Evolutionary conservation across 2,329 filamentous ascomycete genomes (phyloP).

Genomic region (Bisporella sp.): DNA sequence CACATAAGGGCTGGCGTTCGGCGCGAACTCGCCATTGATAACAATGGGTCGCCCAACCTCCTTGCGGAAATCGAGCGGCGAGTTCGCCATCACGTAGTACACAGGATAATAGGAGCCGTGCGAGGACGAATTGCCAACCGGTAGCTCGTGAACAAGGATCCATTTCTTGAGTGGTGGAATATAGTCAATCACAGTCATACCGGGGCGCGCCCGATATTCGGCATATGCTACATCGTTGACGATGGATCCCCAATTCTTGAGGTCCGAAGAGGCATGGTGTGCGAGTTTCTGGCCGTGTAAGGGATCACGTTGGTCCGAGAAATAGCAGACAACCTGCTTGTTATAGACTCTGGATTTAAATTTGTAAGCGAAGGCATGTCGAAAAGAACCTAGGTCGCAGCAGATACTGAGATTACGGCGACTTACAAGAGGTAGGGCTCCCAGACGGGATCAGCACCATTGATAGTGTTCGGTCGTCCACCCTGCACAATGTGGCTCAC

Average conservation of each 20-base stretch:
- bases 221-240: slow-evolving; percentile 54
- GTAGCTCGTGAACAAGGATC: slow-evolving; percentile 55
- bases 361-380: too few relatives aligned
- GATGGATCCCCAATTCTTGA: slow-evolving; percentile 47
- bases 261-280: slow-evolving; percentile 52
- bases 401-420: too few relatives aligned
- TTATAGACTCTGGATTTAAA: slow-evolving; percentile 33
- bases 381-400: too few relatives aligned
- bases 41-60: too few relatives aligned
- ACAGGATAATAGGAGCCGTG: background rate
- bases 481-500: slow-evolving; percentile 56
- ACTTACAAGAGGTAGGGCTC: slow-evolving; percentile 53
- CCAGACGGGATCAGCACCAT: slow-evolving; percentile 62
- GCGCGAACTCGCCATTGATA: too few relatives aligned
- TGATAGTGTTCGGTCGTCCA: slow-evolving; percentile 51
- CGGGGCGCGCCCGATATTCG: slow-evolving; percentile 52
- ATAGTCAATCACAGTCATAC: slow-evolving; percentile 54
- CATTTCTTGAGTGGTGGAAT: slow-evolving; percentile 45
- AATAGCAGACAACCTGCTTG: slow-evolving; percentile 55
- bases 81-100: slow-evolving; percentile 1
- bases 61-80: slow-evolving; percentile 3
- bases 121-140: background rate
- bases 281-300: slow-evolving; percentile 58
- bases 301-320: slow-evolving; percentile 60
- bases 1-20: too few relatives aligned